Conservation (phyloP, 1,139 yeast species). For the Debaryomycetaceae sp. region DNA sequence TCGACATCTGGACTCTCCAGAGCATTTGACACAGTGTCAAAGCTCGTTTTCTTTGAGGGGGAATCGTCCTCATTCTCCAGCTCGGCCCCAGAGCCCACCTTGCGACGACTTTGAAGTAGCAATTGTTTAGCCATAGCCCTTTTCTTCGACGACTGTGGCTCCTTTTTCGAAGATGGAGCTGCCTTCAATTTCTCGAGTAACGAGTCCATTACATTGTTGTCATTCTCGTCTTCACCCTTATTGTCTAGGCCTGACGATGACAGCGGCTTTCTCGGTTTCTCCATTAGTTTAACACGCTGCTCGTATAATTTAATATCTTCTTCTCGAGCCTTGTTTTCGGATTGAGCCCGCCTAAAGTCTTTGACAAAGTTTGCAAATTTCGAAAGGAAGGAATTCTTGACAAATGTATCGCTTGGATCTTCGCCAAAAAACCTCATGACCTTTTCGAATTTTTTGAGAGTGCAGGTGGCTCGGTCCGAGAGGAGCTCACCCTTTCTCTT, state of each 20-base stretch:
- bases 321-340: constrained; percentile 68
- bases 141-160: constrained; percentile 71
- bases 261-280: constrained; percentile 22
- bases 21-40: constrained; percentile 1
- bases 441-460: constrained; percentile 57
- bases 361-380: constrained; percentile 63
- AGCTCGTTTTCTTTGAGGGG: constrained; percentile 3
- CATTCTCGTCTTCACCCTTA: constrained; percentile 12
- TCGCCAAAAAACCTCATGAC: constrained; percentile 72
- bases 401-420: constrained; percentile 59
- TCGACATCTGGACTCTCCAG: constrained; percentile 4
- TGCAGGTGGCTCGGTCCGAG: constrained; percentile 49
- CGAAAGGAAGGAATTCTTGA: constrained; percentile 57
- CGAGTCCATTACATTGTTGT: constrained; percentile 60
- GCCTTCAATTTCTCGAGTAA: constrained; percentile 63
- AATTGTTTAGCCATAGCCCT: constrained; percentile 69
- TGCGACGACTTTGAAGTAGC: constrained; percentile 24
- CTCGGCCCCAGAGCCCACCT: constrained; percentile 1
- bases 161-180: constrained; percentile 62
- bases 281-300: constrained; percentile 55
- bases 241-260: constrained; percentile 3
- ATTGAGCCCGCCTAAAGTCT: constrained; percentile 68
- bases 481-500: constrained; percentile 55
- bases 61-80: constrained; percentile 6
- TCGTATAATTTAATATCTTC: constrained; percentile 73